Evolutionary conservation across 331 rosid species (phyloP), one percentile per base, ranked within the genome.

Genomic region (Acacia pycnantha): DNA sequence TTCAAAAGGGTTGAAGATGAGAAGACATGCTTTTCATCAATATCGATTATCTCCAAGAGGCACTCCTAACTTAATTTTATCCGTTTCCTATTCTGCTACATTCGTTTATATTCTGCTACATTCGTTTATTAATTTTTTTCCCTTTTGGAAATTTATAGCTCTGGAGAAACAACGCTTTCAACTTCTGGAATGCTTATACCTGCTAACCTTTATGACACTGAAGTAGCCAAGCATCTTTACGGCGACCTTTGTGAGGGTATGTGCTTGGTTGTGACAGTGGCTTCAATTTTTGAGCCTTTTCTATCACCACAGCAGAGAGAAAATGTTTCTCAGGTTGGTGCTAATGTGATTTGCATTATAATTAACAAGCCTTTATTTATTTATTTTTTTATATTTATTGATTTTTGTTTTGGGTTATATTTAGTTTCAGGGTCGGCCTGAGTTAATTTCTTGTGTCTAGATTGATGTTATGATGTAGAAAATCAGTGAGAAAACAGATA

Each of bases 1-100:
- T 78, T 98, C 99, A 13, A 95, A 95, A 80, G 98, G 98, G 69
- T 66, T 95, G 92, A 93, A 95, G 90, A 90, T 93, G 98, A 90
- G 96, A 86, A 90, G 74, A 53, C 98, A 93, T 80, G 99, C 95
- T 78, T 95, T 95, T 80, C 99, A 95, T 79, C 98, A 90, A 31
- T 92, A 95, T 89, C 86, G 88, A 98, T 92, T 79, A 77, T 80
- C 87, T 72, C 53, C 43, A 16, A 43, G 73, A 11, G 53, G 56
- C 72, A 35, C 31, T 70, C 19, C 37, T 7, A 41, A 1, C 78
- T 80, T 41, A 58, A 29, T 59, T 54, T 51, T 44, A 2, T 19
- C n/a, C 75, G n/a, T 43, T 78, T 76, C 27, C 22, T 13, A 8
- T 19, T 87, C 71, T 85, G 77, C 58, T 6, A 54, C 79, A 66